Percentiles rank a stretch among this genome's conserved stretches.
phyloP scores from a whole-genome alignment of 805 yeast species.

The Saccharomyces eubayanus region DNA sequence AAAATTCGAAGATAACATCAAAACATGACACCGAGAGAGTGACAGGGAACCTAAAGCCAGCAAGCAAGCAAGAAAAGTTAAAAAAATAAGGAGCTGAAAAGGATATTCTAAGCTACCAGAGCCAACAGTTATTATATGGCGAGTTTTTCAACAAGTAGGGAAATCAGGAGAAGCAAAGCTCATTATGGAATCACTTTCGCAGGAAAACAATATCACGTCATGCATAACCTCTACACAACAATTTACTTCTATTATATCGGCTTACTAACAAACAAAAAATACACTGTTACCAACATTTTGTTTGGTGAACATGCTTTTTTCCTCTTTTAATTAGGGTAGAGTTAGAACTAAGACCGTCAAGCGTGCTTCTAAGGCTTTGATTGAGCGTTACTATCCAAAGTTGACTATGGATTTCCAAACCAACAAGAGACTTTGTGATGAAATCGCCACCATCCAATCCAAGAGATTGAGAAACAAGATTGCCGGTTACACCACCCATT shows the following conservation, averaged over 20 bases:
- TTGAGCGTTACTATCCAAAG: slow-evolving; percentile 99
- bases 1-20: not conserved
- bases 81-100: not conserved
- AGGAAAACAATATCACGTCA: not conserved
- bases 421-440: slow-evolving; percentile 98
- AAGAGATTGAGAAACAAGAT: slow-evolving; percentile 99
- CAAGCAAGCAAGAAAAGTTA: too few species aligned
- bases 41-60: too few species aligned
- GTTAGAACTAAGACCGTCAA: slow-evolving; percentile 99
- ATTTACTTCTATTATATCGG: not conserved
- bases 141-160: not conserved
- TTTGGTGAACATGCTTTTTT: not conserved
- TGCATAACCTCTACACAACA: not conserved
- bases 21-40: not conserved
- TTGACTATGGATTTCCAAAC: slow-evolving; percentile 98
- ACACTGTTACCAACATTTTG: not conserved
- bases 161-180: not conserved
- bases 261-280: not conserved
- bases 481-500: slow-evolving; percentile 99
- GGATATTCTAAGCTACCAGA: too few species aligned
- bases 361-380: slow-evolving; percentile 99
- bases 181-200: not conserved
- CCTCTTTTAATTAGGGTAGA: slow-evolving; percentile 67
- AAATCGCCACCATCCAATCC: slow-evolving; percentile 97
- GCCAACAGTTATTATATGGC: too few species aligned